Conservation (phyloP, 352 stramenopile species). For the Hyaloperonospora brassicae region DNA sequence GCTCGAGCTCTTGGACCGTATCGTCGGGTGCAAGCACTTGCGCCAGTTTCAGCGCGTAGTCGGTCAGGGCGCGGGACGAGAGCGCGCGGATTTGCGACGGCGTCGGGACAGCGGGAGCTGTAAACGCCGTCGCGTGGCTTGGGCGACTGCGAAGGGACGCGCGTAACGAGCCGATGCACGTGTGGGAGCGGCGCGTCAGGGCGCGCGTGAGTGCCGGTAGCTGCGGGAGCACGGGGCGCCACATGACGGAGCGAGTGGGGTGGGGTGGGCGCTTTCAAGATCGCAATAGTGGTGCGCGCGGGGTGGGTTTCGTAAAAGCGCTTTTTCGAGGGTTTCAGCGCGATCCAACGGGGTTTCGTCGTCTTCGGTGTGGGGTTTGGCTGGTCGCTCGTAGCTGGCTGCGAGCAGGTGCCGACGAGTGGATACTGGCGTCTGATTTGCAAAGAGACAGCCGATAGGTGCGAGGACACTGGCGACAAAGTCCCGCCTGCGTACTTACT, state of each 20-base stretch:
- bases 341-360: no score
- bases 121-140: neutral
- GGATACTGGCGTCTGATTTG: slow-evolving; percentile 10
- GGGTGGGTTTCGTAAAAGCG: no score
- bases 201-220: slow-evolving; percentile 16
- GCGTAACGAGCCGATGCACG: neutral
- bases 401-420: no score
- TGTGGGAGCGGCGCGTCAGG: slow-evolving; percentile 14
- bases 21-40: slow-evolving; percentile 45
- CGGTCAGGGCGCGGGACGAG: slow-evolving; percentile 19
- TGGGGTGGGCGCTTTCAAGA: no score
- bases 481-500: slow-evolving; percentile 23
- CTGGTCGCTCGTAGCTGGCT: no score
- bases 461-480: slow-evolving; percentile 4
- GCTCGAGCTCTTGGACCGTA: slow-evolving; percentile 61
- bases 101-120: neutral
- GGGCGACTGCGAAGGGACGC: neutral
- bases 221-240: slow-evolving; percentile 24
- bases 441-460: slow-evolving; percentile 10
- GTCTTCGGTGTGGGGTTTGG: no score
- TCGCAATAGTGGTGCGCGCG: no score
- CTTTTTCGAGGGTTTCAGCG: no score
- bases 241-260: slow-evolving; percentile 12
- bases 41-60: slow-evolving; percentile 47
- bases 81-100: slow-evolving; percentile 14